A percentile compares a stretch with the other conserved stretches of the same genome.
Evolutionary conservation across 2,329 filamentous ascomycete species (phyloP).

Genomic region (Orbilia quercus): DNA sequence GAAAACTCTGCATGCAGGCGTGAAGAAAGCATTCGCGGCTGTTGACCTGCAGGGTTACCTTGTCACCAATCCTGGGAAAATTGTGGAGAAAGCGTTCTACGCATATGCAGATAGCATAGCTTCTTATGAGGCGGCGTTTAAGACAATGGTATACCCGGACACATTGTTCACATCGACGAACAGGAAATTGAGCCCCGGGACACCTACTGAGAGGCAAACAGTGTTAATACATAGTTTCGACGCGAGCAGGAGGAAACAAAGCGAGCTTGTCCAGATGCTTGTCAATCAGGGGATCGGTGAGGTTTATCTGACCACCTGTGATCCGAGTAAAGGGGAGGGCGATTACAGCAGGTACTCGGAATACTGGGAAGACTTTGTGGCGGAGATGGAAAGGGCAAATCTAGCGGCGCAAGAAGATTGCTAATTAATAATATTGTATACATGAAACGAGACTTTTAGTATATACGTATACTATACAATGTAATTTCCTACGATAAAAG

Average conservation of each 20-base stretch:
- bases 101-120: slow-evolving; percentile 41
- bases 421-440: no score
- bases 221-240: slow-evolving; percentile 50
- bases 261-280: slow-evolving; percentile 39
- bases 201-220: slow-evolving; percentile 15
- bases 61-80: slow-evolving; percentile 42
- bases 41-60: slow-evolving; percentile 30
- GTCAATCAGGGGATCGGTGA: slow-evolving; percentile 46
- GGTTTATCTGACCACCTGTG: slow-evolving; percentile 45
- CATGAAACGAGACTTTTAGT: no score
- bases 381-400: slow-evolving; percentile 44
- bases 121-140: slow-evolving; percentile 48
- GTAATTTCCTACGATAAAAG: neutral
- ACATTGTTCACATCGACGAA: slow-evolving; percentile 48
- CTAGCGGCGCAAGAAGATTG: slow-evolving; percentile 8
- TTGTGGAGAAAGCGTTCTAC: slow-evolving; percentile 41
- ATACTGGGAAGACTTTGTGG: slow-evolving; percentile 51
- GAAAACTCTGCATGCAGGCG: slow-evolving; percentile 17
- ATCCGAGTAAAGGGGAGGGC: slow-evolving; percentile 47
- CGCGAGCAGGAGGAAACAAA: slow-evolving; percentile 46
- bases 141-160: slow-evolving; percentile 43
- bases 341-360: slow-evolving; percentile 49
- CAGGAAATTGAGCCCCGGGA: slow-evolving; percentile 34
- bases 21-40: slow-evolving; percentile 29
- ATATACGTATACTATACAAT: no score